Base-by-base conservation (phyloP, 305 asterid species). In the Salvia sclarea region DNA sequence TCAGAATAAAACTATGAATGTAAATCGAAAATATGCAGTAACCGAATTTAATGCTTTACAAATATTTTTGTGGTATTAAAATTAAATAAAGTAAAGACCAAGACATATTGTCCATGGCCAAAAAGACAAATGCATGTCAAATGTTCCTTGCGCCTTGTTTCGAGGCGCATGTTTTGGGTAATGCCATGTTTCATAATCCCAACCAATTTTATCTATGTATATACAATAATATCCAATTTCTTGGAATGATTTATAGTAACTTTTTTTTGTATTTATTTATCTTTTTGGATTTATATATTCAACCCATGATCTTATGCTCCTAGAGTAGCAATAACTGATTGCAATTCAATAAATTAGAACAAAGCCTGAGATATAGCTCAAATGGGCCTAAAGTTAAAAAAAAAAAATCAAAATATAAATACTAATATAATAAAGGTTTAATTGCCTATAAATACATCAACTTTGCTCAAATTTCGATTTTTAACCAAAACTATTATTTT, bases 91-190 rank as follows among this genome's bases (percentile, higher is more conserved):
- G 38, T 52, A 49, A 21, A 9, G 12, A 49, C 22, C 61, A 60
- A 31, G 28, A 55, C 31, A 52, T 22, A 1, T 64, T 52, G 70
- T 76, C 57, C 48, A 18, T 35, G 40, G 56, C 12, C 59, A 38
- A 52, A 71, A 60, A 67, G 75, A 66, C 77, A 71, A 74, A 21
- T 38, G 72, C 76, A 71, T 43, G 77, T 70, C 74, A 66, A 65
- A 78, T 38, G 74, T 33, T 60, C 37, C 21, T 47, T 45, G 49
- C 59, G 43, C 78, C 83, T 73, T 64, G 28, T 18, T 69, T 81
- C 78, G 62, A 76, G 88, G 83, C 75, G 77, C 88, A 72, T 81
- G 84, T 79, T 81, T 60, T 76, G 81, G 56, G 81, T 8, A 60
- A 59, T 74, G 75, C 9, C 76, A 73, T 72, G 59, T 78, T 59